These are phyloP conservation scores for Thuidium tamariscinum DNA, from an alignment of 225 moss, liverwort and hornwort genomes.

Conservation along the genomic window DNA sequence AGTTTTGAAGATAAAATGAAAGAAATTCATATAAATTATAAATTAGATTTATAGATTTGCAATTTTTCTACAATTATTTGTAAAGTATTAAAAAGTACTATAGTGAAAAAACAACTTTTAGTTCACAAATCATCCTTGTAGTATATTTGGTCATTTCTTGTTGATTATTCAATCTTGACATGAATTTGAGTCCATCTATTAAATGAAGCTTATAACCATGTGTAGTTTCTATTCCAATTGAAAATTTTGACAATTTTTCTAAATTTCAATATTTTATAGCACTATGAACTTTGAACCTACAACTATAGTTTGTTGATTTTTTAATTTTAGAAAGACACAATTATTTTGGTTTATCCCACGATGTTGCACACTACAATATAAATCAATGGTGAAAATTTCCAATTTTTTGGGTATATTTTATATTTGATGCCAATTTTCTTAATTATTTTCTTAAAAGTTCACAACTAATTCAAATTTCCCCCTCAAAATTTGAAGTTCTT, in stretches of 20 bases:
- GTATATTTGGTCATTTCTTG: background rate
- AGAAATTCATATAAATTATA: background rate
- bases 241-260: fast-evolving
- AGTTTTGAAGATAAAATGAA: background rate
- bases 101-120: too few species aligned
- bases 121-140: too few species aligned
- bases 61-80: background rate
- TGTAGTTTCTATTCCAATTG: fast-evolving
- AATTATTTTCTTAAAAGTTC: background rate
- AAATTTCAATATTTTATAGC: background rate
- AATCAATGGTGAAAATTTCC: background rate
- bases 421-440: background rate
- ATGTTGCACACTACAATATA: background rate
- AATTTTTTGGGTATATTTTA: background rate
- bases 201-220: background rate
- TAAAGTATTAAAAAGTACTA: background rate
- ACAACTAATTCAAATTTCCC: background rate
- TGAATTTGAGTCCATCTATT: background rate
- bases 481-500: background rate
- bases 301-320: background rate
- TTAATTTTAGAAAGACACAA: fast-evolving
- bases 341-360: background rate
- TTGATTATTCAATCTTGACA: too few species aligned
- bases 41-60: background rate
- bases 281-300: background rate